Evolutionary conservation across 1,284 basidiomycete species (phyloP).

Genomic region (Irpex rosettiformis): DNA sequence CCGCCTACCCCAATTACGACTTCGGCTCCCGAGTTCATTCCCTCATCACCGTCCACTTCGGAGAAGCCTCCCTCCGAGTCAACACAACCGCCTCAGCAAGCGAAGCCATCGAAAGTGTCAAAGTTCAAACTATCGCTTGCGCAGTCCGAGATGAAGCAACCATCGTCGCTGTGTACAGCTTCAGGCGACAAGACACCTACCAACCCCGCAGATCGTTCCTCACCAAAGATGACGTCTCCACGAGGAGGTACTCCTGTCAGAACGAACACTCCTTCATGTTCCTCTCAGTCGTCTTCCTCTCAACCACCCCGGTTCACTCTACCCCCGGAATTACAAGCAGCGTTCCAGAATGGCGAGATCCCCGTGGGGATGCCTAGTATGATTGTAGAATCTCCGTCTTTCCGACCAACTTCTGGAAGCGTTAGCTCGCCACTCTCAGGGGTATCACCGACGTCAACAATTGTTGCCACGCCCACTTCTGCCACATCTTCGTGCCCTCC

Average conservation of each 20-base stretch:
- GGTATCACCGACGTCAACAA: conserved; percentile 17
- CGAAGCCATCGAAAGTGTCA: conserved; percentile 40
- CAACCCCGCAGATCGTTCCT: conserved; percentile 24
- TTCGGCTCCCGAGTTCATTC: background rate
- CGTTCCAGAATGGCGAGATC: conserved; percentile 1
- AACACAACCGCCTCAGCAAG: conserved; percentile 17
- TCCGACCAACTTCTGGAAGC: conserved; percentile 10
- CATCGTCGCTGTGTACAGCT: conserved; percentile 11
- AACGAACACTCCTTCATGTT: conserved; percentile 12
- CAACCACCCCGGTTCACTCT: background rate
- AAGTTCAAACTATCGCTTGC: conserved; percentile 35
- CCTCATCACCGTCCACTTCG: background rate
- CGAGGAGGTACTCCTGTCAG: background rate
- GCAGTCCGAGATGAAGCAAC: conserved; percentile 1
- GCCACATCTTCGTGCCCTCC: conserved; percentile 7
- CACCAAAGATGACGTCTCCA: conserved; percentile 28
- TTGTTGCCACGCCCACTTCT: conserved; percentile 37
- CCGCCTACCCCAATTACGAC: background rate
- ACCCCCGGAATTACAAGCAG: background rate
- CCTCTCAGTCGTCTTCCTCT: conserved; percentile 4
- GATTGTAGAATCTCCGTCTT: conserved; percentile 27
- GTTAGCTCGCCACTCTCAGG: conserved; percentile 10
- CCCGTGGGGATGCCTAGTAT: conserved; percentile 15
- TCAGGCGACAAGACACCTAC: conserved; percentile 26
- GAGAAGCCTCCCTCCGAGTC: conserved; percentile 5